A percentile compares a stretch with the other conserved stretches of the same genome.
Conservation (phyloP, 1,139 yeast species). For the Magnusiomyces tetraspermus region DNA sequence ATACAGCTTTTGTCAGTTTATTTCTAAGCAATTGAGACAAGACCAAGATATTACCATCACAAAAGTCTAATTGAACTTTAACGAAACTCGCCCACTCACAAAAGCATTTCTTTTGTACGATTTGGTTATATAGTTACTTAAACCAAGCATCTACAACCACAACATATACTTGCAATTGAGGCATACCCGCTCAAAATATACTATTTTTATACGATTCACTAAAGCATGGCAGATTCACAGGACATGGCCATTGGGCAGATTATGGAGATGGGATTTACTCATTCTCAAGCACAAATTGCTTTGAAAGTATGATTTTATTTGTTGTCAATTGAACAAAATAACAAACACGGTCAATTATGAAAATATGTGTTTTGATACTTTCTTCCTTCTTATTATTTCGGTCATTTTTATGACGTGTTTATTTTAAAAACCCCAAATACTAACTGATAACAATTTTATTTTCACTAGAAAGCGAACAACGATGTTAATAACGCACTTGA, state of each 20-base stretch:
- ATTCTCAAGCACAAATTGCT: constrained; percentile 32
- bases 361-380: no score
- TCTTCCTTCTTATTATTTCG: no score
- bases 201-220: background rate
- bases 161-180: no score
- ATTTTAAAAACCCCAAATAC: background rate
- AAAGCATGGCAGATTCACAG: background rate
- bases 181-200: background rate
- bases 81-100: no score
- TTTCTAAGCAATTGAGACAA: background rate
- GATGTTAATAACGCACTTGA: constrained; percentile 49
- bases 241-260: constrained; percentile 28
- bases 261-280: constrained; percentile 54
- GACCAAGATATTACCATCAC: background rate
- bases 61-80: no score
- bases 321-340: no score
- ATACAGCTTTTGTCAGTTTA: no score
- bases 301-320: constrained; percentile 26
- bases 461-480: constrained; percentile 32
- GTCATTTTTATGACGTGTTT: no score
- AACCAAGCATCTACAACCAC: no score
- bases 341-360: no score
- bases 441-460: background rate
- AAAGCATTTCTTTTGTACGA: no score
- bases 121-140: no score